Evolutionary conservation across 768 basidiomycete species (phyloP).

Genomic region (Tricholoma saponaceum): DNA sequence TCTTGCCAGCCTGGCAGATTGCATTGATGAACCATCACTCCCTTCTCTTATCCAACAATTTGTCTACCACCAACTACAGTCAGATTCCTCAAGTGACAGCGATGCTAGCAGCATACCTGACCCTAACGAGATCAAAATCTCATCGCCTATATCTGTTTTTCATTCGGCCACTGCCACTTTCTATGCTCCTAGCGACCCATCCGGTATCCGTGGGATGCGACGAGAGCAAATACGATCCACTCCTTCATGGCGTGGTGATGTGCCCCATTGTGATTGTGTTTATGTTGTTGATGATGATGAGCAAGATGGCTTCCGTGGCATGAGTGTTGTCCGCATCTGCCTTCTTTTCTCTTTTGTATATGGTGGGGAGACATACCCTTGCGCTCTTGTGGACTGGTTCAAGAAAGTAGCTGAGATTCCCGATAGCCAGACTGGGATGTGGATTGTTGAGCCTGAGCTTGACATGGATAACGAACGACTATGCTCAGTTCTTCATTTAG

Average conservation of each 20-base stretch:
- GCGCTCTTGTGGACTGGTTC: too few relatives aligned
- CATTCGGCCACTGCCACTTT: not conserved
- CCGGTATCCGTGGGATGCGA: not conserved
- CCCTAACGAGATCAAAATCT: not conserved
- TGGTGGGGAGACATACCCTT: too few relatives aligned
- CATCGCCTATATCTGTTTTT: not conserved
- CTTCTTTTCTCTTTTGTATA: too few relatives aligned
- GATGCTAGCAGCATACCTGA: not conserved
- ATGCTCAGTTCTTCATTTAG: too few relatives aligned
- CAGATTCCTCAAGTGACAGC: not conserved
- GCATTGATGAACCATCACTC: too few relatives aligned
- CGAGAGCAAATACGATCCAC: not conserved
- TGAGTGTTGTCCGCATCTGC: too few relatives aligned
- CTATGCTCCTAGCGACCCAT: not conserved
- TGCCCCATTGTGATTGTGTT: not conserved
- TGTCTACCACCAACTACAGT: not conserved
- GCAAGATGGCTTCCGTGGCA: slow-evolving; percentile 10
- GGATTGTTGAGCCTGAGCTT: too few relatives aligned
- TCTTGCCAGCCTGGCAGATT: too few relatives aligned
- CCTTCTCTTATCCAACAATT: not conserved
- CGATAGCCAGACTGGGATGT: too few relatives aligned
- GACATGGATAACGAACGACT: too few relatives aligned
- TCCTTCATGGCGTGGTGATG: not conserved
- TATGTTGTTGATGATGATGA: slow-evolving; percentile 11
- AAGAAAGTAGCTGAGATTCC: too few relatives aligned